A percentile compares a stretch with the other conserved stretches of the same genome.
phyloP scores from a whole-genome alignment of 2,329 filamentous ascomycete species.

The Byssothecium circinans region DNA sequence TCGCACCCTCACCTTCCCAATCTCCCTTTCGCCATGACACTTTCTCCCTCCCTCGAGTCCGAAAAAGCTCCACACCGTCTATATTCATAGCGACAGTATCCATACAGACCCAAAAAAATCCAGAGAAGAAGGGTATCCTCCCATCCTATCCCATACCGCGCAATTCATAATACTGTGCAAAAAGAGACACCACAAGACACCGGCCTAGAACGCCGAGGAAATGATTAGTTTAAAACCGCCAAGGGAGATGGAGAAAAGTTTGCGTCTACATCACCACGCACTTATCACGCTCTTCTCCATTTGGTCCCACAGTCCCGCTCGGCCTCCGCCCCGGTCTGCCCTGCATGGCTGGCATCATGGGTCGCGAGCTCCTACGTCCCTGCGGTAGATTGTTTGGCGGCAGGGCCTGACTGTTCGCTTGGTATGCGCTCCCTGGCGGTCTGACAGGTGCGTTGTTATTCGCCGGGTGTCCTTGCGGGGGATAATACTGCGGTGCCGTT shows the following conservation, averaged over 20 bases:
- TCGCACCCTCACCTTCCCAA: too few species aligned
- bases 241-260: background rate
- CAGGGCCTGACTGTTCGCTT: conserved; percentile 15
- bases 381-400: conserved; percentile 16
- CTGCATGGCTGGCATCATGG: conserved; percentile 11
- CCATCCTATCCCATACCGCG: too few species aligned
- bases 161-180: background rate
- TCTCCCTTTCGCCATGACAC: too few species aligned
- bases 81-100: too few species aligned
- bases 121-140: background rate
- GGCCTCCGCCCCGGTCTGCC: conserved; percentile 27
- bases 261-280: conserved; percentile 38
- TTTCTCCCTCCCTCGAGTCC: too few species aligned
- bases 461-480: conserved; percentile 50
- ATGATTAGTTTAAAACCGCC: background rate
- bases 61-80: too few species aligned
- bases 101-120: too few species aligned
- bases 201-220: background rate
- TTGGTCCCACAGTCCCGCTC: conserved; percentile 24
- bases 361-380: conserved; percentile 20
- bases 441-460: conserved; percentile 39
- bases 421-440: conserved; percentile 31
- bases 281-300: conserved; percentile 33
- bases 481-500: conserved; percentile 57
- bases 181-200: background rate